Conservation (phyloP, 495 filamentous ascomycete genomes). For the Jackrogersella minutella region DNA sequence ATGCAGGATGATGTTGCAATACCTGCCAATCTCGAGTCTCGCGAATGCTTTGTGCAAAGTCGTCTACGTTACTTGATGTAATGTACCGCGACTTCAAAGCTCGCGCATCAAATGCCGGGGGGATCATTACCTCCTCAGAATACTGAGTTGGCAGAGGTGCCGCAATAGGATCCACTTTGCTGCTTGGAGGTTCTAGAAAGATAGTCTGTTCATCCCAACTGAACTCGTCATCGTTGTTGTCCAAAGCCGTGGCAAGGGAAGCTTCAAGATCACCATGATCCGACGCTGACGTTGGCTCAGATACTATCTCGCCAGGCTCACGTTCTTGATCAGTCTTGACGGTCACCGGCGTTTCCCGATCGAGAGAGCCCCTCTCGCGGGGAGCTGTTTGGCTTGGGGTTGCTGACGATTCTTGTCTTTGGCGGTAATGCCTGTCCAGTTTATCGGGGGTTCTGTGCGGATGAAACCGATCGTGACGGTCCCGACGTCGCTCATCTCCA, state of each 20-base stretch:
- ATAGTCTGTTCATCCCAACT: slow-evolving; percentile 52
- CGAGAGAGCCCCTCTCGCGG: slow-evolving; percentile 9
- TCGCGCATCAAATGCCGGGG: slow-evolving; percentile 53
- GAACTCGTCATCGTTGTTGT: slow-evolving; percentile 47
- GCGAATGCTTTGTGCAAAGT: slow-evolving; percentile 53
- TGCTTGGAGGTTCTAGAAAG: slow-evolving; percentile 46
- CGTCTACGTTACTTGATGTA: slow-evolving; percentile 54
- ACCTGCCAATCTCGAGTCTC: slow-evolving; percentile 52
- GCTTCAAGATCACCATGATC: slow-evolving; percentile 16
- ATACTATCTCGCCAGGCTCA: slow-evolving; percentile 40
- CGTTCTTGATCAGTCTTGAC: slow-evolving; percentile 29
- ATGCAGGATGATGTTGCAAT: slow-evolving; percentile 58
- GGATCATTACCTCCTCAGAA: slow-evolving; percentile 54
- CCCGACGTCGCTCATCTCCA: slow-evolving; percentile 32
- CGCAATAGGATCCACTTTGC: slow-evolving; percentile 53
- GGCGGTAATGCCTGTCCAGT: slow-evolving; percentile 24
- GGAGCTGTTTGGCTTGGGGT: slow-evolving; percentile 10
- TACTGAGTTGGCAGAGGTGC: slow-evolving; percentile 52
- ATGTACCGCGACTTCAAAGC: slow-evolving; percentile 59
- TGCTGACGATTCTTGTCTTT: slow-evolving; percentile 15
- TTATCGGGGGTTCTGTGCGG: slow-evolving; percentile 38
- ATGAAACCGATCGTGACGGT: slow-evolving; percentile 32
- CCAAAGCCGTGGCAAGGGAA: slow-evolving; percentile 5
- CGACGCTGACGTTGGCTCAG: slow-evolving; percentile 29
- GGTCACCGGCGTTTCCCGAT: slow-evolving; percentile 9